Base-by-base conservation (phyloP, 2,329 filamentous ascomycete genomes). In the Paraphaeosphaeria minitans region DNA sequence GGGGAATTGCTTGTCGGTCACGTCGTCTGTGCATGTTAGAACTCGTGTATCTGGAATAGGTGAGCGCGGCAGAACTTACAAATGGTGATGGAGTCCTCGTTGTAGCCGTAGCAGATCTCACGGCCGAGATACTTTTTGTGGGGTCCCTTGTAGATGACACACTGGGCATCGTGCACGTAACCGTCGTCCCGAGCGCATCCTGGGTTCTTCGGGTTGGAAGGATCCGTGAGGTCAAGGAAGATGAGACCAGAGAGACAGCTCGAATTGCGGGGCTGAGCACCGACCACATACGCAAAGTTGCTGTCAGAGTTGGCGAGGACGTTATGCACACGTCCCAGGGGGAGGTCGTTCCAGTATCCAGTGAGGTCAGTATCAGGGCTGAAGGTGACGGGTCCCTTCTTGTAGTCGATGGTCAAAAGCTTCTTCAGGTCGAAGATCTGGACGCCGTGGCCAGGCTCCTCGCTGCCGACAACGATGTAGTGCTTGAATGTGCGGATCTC, bases 141-240 rank as follows among this genome's bases (percentile, higher is more conserved):
- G 0, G 83, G 83, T 0, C 84, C 83, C 9, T 77, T 79, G 75
- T 84, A 84, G 42, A 81, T 80, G 9, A 87, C 74, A 68, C 84
- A 87, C 72, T 87, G 84, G 1, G 85, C 84, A 65, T 87, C 85
- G 69, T 87, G 85, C 5, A 86, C 84, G 68, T 87, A 87, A 54
- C 84, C 84, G 68, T 86, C 84, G 39, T 80, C 69, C 42, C 78
- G 74, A 9, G 82, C 81, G 66, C 83, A 87, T 19, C 84, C 85
- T 10, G 83, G 81, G 3, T 78, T 80, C 19, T 75, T 80, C 8
- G 84, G 82, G 66, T 84, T 85, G 42, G 77, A 71, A 21, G 84
- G 79, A 65, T 86, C 80, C 22, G 77, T 77, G n/a, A 87, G 74
- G 69, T 87, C 82, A 57, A 87, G 81, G 76, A 85, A 85, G 72